phyloP scores from a whole-genome alignment of 768 basidiomycete genomes.

The Lactifluus piperatus region DNA sequence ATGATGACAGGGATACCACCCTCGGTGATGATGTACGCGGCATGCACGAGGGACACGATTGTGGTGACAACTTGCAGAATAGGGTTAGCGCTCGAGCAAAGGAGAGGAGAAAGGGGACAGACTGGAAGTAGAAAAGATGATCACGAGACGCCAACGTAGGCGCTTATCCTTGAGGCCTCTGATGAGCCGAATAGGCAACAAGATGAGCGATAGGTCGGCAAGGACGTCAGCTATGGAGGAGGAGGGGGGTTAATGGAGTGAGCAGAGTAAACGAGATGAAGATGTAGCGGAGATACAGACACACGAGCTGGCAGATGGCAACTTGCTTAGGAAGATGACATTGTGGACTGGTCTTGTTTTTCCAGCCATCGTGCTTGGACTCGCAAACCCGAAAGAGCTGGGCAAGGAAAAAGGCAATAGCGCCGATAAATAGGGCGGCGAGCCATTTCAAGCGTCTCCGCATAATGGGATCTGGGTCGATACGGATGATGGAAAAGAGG shows the following conservation, averaged over 20 bases:
- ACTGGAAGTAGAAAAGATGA: constrained; percentile 49
- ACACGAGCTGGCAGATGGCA: constrained; percentile 43
- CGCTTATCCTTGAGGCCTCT: constrained; percentile 32
- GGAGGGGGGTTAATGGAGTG: not conserved
- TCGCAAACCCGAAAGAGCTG: constrained; percentile 41
- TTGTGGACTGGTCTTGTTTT: constrained; percentile 28
- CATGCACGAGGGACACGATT: constrained; percentile 27
- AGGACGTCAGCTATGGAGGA: constrained; percentile 36
- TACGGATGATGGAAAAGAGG: constrained; percentile 45
- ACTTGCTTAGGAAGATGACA: constrained; percentile 40
- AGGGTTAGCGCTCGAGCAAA: not conserved
- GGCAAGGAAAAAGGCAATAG: constrained; percentile 33
- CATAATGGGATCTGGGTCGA: constrained; percentile 33
- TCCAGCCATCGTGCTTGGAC: constrained; percentile 32
- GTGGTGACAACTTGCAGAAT: constrained; percentile 21
- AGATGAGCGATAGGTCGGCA: constrained; percentile 38
- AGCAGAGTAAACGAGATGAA: not conserved
- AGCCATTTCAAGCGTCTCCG: constrained; percentile 14
- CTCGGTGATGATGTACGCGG: constrained; percentile 22
- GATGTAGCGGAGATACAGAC: constrained; percentile 29
- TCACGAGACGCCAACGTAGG: constrained; percentile 34
- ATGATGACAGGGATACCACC: constrained; percentile 27
- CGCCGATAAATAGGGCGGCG: constrained; percentile 25
- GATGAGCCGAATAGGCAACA: constrained; percentile 39
- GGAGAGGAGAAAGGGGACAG: constrained; percentile 11